Evolutionary conservation across 495 filamentous ascomycete species (phyloP).

Genomic region (Daldinia vernicosa): DNA sequence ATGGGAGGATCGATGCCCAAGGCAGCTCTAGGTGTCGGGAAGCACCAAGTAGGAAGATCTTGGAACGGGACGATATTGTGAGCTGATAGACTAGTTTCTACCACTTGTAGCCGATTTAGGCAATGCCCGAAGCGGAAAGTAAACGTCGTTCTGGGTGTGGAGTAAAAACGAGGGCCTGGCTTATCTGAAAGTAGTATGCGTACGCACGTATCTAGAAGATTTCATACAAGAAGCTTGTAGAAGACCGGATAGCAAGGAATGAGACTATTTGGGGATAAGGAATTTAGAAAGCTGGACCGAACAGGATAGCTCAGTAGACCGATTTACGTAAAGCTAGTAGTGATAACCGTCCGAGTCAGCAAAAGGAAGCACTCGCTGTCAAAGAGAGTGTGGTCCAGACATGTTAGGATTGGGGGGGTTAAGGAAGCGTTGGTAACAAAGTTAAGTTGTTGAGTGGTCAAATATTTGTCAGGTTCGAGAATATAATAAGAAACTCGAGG

Average conservation of each 20-base stretch:
- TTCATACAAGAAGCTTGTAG: conserved; percentile 38
- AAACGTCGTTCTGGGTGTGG: conserved; percentile 47
- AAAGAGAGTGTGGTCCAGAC: conserved; percentile 34
- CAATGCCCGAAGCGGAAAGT: conserved; percentile 51
- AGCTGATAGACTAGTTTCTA: conserved; percentile 44
- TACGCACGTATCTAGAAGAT: conserved; percentile 34
- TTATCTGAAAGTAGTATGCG: conserved; percentile 48
- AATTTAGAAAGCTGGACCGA: conserved; percentile 21
- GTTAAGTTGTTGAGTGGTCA: conserved; percentile 6
- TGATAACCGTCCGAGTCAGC: conserved; percentile 18
- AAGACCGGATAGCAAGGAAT: conserved; percentile 32
- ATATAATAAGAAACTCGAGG: conserved; percentile 28
- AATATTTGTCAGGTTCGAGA: conserved; percentile 18
- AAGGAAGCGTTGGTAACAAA: conserved; percentile 17
- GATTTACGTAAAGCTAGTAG: conserved; percentile 27
- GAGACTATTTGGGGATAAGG: conserved; percentile 5
- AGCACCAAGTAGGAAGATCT: conserved; percentile 44
- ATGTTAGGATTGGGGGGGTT: conserved; percentile 18
- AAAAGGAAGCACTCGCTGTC: conserved; percentile 37
- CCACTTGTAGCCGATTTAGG: conserved; percentile 48
- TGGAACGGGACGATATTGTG: conserved; percentile 47
- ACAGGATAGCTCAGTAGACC: conserved; percentile 16
- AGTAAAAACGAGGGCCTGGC: conserved; percentile 44
- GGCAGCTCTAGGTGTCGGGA: conserved; percentile 41
- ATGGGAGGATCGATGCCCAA: conserved; percentile 41